These are phyloP conservation scores for Vigna hirtella DNA, from an alignment of 306 rosid genomes.

Conservation along the genomic window DNA sequence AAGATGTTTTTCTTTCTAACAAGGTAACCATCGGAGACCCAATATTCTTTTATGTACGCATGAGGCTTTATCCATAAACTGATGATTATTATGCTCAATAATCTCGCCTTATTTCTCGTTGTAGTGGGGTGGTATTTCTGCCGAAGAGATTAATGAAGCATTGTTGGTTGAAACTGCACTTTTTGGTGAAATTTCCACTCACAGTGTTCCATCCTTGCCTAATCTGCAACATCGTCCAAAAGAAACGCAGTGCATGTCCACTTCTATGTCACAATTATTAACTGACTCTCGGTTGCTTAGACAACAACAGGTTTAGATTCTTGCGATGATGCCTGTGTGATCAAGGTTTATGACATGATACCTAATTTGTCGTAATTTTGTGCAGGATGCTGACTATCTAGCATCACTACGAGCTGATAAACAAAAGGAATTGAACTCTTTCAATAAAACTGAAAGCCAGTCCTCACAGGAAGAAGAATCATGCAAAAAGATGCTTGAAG, in stretches of 20 bases:
- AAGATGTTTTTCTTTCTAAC: conserved; percentile 39
- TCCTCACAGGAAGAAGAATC: conserved; percentile 49
- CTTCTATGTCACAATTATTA: conserved; percentile 43
- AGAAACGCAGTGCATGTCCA: conserved; percentile 35
- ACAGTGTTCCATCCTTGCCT: conserved; percentile 44
- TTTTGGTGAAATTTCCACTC: conserved; percentile 53
- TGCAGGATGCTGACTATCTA: conserved; percentile 64
- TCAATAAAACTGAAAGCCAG: conserved; percentile 51
- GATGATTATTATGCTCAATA: conserved; percentile 36
- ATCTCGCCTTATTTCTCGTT: conserved; percentile 42
- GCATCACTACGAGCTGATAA: conserved; percentile 60
- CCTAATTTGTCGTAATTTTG: conserved; percentile 1
- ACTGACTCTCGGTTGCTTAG: conserved; percentile 52
- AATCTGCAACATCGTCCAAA: conserved; percentile 48
- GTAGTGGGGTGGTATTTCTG: conserved; percentile 77
- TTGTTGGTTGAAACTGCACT: conserved; percentile 68
- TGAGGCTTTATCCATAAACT: conserved; percentile 18
- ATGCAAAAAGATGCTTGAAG: conserved; percentile 41
- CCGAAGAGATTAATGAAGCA: conserved; percentile 78
- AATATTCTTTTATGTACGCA: conserved; percentile 1
- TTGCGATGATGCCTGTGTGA: conserved; percentile 13
- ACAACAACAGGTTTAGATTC: conserved; percentile 72
- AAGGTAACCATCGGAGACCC: conserved; percentile 53
- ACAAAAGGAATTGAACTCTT: conserved; percentile 53
- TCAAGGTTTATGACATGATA: conserved; percentile 23